Percentiles rank a stretch among this genome's conserved stretches.
These are phyloP conservation scores for Prunus kanzakura DNA, from an alignment of 306 rosid genomes.

Conservation along the genomic window DNA sequence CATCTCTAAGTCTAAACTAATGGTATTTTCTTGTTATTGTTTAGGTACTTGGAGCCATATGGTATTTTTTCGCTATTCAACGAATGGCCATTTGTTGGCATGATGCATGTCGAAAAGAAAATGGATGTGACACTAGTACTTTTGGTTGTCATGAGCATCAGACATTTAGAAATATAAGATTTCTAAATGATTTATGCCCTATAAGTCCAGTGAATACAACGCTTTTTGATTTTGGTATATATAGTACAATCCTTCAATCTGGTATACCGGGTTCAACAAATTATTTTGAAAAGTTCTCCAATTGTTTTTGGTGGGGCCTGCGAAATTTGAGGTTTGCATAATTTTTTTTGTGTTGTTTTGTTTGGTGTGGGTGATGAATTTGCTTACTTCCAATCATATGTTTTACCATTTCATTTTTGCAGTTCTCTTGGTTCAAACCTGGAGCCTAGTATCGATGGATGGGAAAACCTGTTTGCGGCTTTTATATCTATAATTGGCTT, in stretches of 20 bases:
- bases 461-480: constrained; percentile 25
- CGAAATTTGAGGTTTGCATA: constrained; percentile 28
- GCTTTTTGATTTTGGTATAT: constrained; percentile 30
- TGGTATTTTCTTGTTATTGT: too few relatives aligned
- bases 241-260: constrained; percentile 20
- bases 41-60: constrained; percentile 24
- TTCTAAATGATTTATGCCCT: too few relatives aligned
- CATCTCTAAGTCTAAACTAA: too few relatives aligned
- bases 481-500: constrained; percentile 26
- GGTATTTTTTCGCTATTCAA: constrained; percentile 28
- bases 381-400: too few relatives aligned
- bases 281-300: constrained; percentile 18
- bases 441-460: constrained; percentile 4
- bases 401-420: background rate
- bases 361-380: too few relatives aligned
- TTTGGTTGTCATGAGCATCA: background rate
- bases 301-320: constrained; percentile 41
- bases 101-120: background rate
- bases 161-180: too few relatives aligned
- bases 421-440: constrained; percentile 26
- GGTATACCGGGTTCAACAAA: constrained; percentile 9
- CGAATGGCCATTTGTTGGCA: constrained; percentile 20
- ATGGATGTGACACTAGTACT: background rate
- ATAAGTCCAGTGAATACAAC: too few relatives aligned
- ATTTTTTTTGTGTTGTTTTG: too few relatives aligned